phyloP scores from a whole-genome alignment of 306 rosid genomes.

The Vigna mungo region DNA sequence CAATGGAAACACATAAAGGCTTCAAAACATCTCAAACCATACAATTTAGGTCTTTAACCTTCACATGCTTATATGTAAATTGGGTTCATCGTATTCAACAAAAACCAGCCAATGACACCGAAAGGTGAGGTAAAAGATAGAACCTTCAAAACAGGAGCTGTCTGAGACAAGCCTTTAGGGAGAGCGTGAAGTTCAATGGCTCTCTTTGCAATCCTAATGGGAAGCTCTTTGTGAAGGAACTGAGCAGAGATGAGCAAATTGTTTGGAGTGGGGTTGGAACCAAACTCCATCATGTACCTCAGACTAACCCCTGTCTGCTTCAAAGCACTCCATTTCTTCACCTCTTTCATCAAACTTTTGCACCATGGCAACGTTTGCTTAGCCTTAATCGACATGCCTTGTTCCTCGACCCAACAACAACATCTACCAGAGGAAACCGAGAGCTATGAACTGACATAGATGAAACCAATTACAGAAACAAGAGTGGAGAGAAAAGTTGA shows the following conservation, averaged over 20 bases:
- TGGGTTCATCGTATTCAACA: too few species aligned
- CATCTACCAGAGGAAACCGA: neutral
- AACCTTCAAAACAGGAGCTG: slow-evolving; percentile 77
- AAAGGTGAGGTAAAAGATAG: too few species aligned
- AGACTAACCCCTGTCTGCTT: slow-evolving; percentile 84
- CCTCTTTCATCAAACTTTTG: slow-evolving; percentile 62
- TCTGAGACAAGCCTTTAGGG: slow-evolving; percentile 76
- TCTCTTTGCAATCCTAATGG: slow-evolving; percentile 83
- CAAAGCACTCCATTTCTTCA: slow-evolving; percentile 75
- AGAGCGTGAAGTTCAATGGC: slow-evolving; percentile 74
- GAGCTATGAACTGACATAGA: neutral
- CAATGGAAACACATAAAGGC: neutral
- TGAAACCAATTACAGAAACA: neutral
- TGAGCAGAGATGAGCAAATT: slow-evolving; percentile 78
- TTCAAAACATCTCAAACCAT: too few species aligned
- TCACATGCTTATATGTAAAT: too few species aligned
- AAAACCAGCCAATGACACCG: too few species aligned
- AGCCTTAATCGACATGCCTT: slow-evolving; percentile 62
- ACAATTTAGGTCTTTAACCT: too few species aligned
- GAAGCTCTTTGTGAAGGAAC: slow-evolving; percentile 85
- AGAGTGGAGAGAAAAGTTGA: neutral
- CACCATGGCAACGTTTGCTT: slow-evolving; percentile 47
- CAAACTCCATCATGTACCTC: slow-evolving; percentile 90
- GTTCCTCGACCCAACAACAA: slow-evolving; percentile 4
- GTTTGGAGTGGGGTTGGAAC: slow-evolving; percentile 57